These are phyloP conservation scores for Dicorynia guianensis DNA, from an alignment of 306 rosid species.

Conservation along the genomic window DNA sequence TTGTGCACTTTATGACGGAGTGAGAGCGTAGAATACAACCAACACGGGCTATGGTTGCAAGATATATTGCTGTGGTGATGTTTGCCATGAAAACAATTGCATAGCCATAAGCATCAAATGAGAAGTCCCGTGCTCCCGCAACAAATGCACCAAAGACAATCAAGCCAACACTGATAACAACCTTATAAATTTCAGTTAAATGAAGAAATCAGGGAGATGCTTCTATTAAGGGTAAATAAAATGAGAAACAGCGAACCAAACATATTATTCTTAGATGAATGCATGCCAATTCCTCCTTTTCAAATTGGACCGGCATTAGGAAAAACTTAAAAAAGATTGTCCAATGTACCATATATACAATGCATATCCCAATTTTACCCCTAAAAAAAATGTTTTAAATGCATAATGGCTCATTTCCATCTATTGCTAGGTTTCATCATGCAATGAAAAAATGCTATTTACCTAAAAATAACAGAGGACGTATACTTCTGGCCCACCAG, in stretches of 20 bases:
- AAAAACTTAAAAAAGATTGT: not conserved
- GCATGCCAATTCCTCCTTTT: constrained; percentile 7
- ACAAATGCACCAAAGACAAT: constrained; percentile 80
- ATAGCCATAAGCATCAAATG: constrained; percentile 85
- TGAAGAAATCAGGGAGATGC: constrained; percentile 59
- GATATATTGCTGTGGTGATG: constrained; percentile 80
- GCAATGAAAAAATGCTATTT: constrained; percentile 38
- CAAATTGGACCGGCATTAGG: constrained; percentile 3
- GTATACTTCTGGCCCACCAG: constrained; percentile 73
- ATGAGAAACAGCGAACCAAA: not conserved
- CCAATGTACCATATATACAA: not conserved
- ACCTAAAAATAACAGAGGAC: constrained; percentile 73
- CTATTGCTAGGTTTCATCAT: constrained; percentile 16
- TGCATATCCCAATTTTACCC: not conserved
- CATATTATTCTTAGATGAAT: not conserved
- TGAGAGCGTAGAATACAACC: constrained; percentile 57
- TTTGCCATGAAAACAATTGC: constrained; percentile 81
- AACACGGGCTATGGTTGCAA: constrained; percentile 79
- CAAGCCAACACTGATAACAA: constrained; percentile 86
- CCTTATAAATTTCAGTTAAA: constrained; percentile 73
- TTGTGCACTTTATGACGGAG: not conserved
- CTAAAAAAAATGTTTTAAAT: not conserved
- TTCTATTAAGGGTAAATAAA: constrained; percentile 39
- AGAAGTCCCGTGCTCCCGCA: constrained; percentile 85
- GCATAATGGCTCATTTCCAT: not conserved